Percentiles rank a stretch among this genome's conserved stretches.
These are phyloP conservation scores for Cyberlindnera mycetangii DNA, from an alignment of 805 yeast species.

Conservation along the genomic window DNA sequence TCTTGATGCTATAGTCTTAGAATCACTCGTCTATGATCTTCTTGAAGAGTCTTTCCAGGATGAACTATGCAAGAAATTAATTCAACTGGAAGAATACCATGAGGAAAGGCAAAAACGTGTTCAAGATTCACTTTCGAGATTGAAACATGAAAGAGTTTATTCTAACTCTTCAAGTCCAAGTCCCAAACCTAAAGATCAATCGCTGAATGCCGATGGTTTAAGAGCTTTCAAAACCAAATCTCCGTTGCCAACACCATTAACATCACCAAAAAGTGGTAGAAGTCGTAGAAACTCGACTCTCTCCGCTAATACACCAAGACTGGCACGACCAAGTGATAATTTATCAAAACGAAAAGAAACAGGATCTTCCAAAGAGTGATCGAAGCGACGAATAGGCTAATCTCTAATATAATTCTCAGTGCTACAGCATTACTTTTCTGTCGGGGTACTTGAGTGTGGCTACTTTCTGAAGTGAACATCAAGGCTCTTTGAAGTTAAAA, in stretches of 20 bases:
- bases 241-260: conserved; percentile 20
- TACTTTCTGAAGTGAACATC: too few species aligned
- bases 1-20: conserved; percentile 11
- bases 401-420: too few species aligned
- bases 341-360: conserved; percentile 16
- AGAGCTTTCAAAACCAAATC: conserved; percentile 26
- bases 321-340: conserved; percentile 23
- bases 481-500: too few species aligned
- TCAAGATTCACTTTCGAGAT: conserved; percentile 14
- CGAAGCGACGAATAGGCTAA: too few species aligned
- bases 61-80: conserved; percentile 14
- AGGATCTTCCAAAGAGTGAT: neutral
- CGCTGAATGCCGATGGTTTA: conserved; percentile 19
- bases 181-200: conserved; percentile 1
- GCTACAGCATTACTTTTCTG: too few species aligned
- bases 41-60: conserved; percentile 11
- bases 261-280: conserved; percentile 20
- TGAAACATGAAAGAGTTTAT: conserved; percentile 10
- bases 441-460: too few species aligned
- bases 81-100: conserved; percentile 18
- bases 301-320: conserved; percentile 5
- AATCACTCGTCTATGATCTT: conserved; percentile 16
- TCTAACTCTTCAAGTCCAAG: conserved; percentile 8
- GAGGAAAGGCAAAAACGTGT: conserved; percentile 18
- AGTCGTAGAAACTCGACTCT: conserved; percentile 18